Evolutionary conservation across 192 early-diverging fungal genomes (phyloP), one percentile per base, ranked within the genome.

Genomic region (Linnemannia elongata): DNA sequence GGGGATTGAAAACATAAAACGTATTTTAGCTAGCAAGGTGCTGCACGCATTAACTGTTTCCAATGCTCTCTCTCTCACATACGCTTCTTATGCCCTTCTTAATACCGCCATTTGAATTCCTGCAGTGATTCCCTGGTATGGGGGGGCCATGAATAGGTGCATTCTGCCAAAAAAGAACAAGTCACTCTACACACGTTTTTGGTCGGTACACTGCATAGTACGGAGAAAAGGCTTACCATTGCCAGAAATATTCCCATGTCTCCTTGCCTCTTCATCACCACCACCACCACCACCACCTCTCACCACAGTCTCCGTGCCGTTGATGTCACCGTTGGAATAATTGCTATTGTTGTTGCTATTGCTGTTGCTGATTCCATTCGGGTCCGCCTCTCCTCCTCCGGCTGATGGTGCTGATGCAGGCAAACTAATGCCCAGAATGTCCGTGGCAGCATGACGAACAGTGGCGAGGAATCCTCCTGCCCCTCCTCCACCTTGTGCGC

Each of bases 361-460:
- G 17, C 33, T 18, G 66, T 35, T 55, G n/a, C 15, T 15, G 36
- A 10, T 10, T 39, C 6, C 47, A 44, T 33, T 6, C 18, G 47
- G n/a, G 22, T 24, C 33, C 6, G 27, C 4, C 12, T 52, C 74
- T 57, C 15, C 35, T 12, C 35, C 74, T 42, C n/a, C n/a, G n/a
- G 70, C 74, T 49, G 38, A 22, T 35, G 74, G 22, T 24, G 54
- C 54, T 27, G 33, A 30, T 17, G 33, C 36, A 10, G 22, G 60
- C 15, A 18, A 6, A 33, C 39, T 41, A 33, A 80, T 57, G 74
- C 80, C 80, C 35, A 81, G 63, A 15, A 70, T 60, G 49, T 81
- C 80, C 6, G 74, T 81, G 8, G 80, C 80, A 9, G 72, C 80
- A 54, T 36, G 76, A 27, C 74, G 54, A 68, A 75, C 57, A 2